Evolutionary conservation across 768 basidiomycete genomes (phyloP).

Genomic region (Lactarius evosmus): DNA sequence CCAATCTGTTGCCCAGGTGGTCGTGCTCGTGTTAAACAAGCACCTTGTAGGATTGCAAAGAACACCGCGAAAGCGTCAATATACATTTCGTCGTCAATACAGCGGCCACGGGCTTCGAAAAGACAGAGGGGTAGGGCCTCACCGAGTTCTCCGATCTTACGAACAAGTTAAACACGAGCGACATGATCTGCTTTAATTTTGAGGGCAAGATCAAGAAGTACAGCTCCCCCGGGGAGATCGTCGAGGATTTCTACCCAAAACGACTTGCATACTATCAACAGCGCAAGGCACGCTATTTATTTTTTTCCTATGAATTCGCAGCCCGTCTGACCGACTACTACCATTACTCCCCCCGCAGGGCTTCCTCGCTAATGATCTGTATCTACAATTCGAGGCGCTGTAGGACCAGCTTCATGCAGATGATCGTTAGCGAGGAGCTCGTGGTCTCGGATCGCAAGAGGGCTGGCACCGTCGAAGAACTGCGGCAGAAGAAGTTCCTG

Average conservation of each 20-base stretch:
- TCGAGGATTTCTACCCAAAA: slow-evolving; percentile 89
- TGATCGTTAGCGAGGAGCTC: slow-evolving; percentile 87
- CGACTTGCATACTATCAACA: slow-evolving; percentile 92
- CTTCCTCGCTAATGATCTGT: slow-evolving; percentile 76
- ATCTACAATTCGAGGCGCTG: slow-evolving; percentile 75
- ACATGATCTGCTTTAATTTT: slow-evolving; percentile 99
- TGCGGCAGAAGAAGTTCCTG: slow-evolving; percentile 82
- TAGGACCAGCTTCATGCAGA: slow-evolving; percentile 93
- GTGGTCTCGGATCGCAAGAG: slow-evolving; percentile 86
- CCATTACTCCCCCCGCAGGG: too few relatives aligned
- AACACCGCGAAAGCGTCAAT: slow-evolving; percentile 89
- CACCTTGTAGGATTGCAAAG: slow-evolving; percentile 84
- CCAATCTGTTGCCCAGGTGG: not conserved
- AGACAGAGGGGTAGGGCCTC: slow-evolving; percentile 87
- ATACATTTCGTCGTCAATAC: slow-evolving; percentile 87
- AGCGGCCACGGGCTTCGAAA: slow-evolving; percentile 73
- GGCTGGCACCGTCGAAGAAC: slow-evolving; percentile 75
- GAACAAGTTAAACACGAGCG: slow-evolving; percentile 79
- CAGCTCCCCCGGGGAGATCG: slow-evolving; percentile 82
- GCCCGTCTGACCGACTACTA: not conserved
- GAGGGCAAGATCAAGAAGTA: slow-evolving; percentile 97
- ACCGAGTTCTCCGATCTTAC: slow-evolving; percentile 89
- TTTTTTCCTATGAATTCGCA: not conserved
- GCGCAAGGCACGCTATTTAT: slow-evolving; percentile 69
- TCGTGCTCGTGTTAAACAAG: not conserved